Evolutionary conservation across 129 eudicot species (phyloP), one percentile per base, ranked within the genome.

Genomic region (Apium graveolens): DNA sequence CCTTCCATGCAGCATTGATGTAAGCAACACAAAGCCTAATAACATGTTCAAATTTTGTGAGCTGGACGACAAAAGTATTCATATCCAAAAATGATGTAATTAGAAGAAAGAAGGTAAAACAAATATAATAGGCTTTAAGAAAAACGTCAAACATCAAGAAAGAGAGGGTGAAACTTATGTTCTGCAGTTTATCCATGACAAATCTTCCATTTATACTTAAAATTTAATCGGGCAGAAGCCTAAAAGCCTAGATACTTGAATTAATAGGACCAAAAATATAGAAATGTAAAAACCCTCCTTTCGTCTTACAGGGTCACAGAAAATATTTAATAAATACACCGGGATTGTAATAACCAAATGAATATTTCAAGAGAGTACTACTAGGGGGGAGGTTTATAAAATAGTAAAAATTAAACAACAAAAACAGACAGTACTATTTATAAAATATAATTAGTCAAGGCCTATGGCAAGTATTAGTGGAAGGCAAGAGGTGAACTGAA

Each of bases 1-100:
- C 77, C 68, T 79, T 84, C 93, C 93, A 91, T 60, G 93, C 86
- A 62, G 82, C 90, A 85, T 83, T 86, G 81, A 93, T 85, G 85
- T 84, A 89, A 75, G 85, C 63, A 75, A 87, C 86, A 81, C 92
- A 91, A 43, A 88, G 81, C 88, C 89, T 93, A 66, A 53, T 21
- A 68, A 31, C 45, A 79, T 42, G 45, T 65, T 37, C 7, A 7
- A 38, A 44, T 27, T 20, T 45, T 14, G 55, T 11, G 34, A 70
- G 38, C 11, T 39, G 21, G 39, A 44, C 26, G 11, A 43, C 2
- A 48, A 73, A 44, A 5, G 29, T 60, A 34, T 18, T 68, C 74
- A 69, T 13, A 12, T 14, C 35, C 70, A 65, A 21, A 29, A 29
- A 31, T 65, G 21, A 29, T 11, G 70, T 29, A 65, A 35, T 29